These are phyloP conservation scores for Neocucurbitaria cava DNA, from an alignment of 2,329 filamentous ascomycete genomes.

Conservation along the genomic window DNA sequence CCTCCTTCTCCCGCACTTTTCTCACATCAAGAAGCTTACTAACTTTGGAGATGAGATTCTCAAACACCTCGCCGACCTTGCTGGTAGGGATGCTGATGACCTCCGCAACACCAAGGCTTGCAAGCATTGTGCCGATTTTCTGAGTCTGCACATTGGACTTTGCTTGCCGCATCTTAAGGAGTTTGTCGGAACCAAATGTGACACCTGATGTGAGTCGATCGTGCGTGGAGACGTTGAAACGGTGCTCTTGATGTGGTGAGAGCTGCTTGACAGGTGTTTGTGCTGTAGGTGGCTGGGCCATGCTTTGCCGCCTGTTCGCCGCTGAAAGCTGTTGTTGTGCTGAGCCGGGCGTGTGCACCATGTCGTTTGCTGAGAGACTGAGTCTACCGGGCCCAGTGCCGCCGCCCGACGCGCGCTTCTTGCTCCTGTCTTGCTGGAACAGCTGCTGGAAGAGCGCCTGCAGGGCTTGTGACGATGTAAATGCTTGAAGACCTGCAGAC, in stretches of 20 bases:
- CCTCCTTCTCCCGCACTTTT: slow-evolving; percentile 78
- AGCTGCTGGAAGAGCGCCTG: slow-evolving; percentile 82
- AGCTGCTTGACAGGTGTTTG: slow-evolving; percentile 59
- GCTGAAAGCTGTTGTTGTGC: slow-evolving; percentile 37
- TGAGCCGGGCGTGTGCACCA: slow-evolving; percentile 44
- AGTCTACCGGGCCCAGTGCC: slow-evolving; percentile 45
- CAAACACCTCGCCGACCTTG: slow-evolving; percentile 74
- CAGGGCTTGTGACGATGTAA: slow-evolving; percentile 82
- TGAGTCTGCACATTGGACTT: slow-evolving; percentile 78
- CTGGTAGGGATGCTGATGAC: slow-evolving; percentile 77
- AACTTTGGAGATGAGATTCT: slow-evolving; percentile 72
- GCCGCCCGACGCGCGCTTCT: slow-evolving; percentile 71
- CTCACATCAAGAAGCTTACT: slow-evolving; percentile 73
- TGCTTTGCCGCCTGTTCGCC: slow-evolving; percentile 44
- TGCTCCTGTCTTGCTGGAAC: slow-evolving; percentile 82
- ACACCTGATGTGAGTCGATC: slow-evolving; percentile 87
- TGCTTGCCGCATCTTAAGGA: slow-evolving; percentile 78
- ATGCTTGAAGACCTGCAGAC: slow-evolving; percentile 56
- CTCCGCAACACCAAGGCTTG: slow-evolving; percentile 73
- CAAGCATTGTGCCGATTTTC: slow-evolving; percentile 75
- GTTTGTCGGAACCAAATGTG: slow-evolving; percentile 84
- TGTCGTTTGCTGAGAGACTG: slow-evolving; percentile 45
- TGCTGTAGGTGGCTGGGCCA: slow-evolving; percentile 45
- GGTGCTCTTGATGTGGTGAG: slow-evolving; percentile 74
- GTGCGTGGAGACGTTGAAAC: slow-evolving; percentile 84